Evolutionary conservation across 768 basidiomycete genomes (phyloP).

Genomic region (Suillus paluster): DNA sequence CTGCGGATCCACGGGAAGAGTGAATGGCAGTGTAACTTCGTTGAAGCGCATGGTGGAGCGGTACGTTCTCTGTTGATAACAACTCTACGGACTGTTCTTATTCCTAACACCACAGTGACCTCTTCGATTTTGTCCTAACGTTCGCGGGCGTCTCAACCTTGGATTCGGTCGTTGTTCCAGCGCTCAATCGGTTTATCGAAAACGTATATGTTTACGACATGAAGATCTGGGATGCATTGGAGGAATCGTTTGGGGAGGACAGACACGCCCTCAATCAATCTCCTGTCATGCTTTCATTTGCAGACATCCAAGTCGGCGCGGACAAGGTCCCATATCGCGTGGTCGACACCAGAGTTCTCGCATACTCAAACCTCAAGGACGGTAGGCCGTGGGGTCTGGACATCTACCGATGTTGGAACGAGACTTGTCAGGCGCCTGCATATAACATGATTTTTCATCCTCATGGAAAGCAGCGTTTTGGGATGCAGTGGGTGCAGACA

Average conservation of each 20-base stretch:
- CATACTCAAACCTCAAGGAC: not conserved
- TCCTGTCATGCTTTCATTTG: not conserved
- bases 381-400: conserved; percentile 1
- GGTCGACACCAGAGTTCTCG: not conserved
- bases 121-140: conserved; percentile 7
- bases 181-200: not conserved
- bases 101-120: not conserved
- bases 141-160: not conserved
- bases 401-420: not conserved
- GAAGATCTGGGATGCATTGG: not conserved
- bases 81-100: too few species aligned
- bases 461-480: not conserved
- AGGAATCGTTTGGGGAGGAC: conserved; percentile 3
- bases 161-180: not conserved
- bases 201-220: conserved; percentile 5
- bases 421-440: not conserved
- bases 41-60: too few species aligned
- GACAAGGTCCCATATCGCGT: too few species aligned
- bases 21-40: too few species aligned
- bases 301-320: not conserved
- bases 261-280: not conserved
- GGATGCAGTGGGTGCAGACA: not conserved
- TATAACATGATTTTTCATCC: not conserved
- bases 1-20: not conserved
- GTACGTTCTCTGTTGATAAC: too few species aligned